These are phyloP conservation scores for Xylariaceae sp. DNA, from an alignment of 2,329 filamentous ascomycete species.

Conservation along the genomic window DNA sequence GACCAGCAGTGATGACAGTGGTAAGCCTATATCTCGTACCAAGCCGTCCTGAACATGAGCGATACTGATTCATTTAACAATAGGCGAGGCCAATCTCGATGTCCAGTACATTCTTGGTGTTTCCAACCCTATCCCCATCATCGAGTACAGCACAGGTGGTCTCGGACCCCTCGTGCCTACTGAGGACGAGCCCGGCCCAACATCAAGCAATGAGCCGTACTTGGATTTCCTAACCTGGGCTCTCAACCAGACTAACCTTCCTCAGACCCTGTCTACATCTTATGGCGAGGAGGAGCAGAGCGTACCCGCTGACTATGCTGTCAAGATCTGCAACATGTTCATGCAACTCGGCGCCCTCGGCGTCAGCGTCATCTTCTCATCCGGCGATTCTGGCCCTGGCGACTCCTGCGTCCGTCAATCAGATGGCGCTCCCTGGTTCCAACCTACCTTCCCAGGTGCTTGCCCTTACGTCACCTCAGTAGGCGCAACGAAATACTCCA, in stretches of 20 bases:
- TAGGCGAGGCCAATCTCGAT: constrained; percentile 60
- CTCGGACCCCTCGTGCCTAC: constrained; percentile 52
- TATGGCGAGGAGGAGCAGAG: constrained; percentile 65
- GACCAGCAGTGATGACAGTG: constrained; percentile 35
- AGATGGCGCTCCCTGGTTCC: constrained; percentile 36
- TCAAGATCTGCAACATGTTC: constrained; percentile 58
- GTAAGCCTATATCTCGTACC: too few species aligned
- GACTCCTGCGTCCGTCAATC: constrained; percentile 56
- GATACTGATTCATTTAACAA: constrained; percentile 8
- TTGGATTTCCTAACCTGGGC: constrained; percentile 59
- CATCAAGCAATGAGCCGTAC: constrained; percentile 69
- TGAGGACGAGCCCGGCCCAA: constrained; percentile 42
- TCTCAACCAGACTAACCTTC: constrained; percentile 50
- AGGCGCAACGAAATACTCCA: constrained; percentile 45
- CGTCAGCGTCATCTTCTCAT: constrained; percentile 57
- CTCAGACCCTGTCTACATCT: constrained; percentile 59
- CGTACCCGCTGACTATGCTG: constrained; percentile 55
- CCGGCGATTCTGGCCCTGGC: constrained; percentile 58
- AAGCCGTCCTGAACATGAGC: background rate
- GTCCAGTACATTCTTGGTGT: constrained; percentile 57
- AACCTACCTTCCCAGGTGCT: constrained; percentile 37
- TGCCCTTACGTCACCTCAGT: constrained; percentile 56
- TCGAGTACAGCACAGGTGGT: constrained; percentile 58
- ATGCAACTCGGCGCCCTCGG: constrained; percentile 62
- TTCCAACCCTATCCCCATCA: constrained; percentile 50